Conservation (phyloP, 2,329 filamentous ascomycete genomes). For the Cryphonectria carpinicola region DNA sequence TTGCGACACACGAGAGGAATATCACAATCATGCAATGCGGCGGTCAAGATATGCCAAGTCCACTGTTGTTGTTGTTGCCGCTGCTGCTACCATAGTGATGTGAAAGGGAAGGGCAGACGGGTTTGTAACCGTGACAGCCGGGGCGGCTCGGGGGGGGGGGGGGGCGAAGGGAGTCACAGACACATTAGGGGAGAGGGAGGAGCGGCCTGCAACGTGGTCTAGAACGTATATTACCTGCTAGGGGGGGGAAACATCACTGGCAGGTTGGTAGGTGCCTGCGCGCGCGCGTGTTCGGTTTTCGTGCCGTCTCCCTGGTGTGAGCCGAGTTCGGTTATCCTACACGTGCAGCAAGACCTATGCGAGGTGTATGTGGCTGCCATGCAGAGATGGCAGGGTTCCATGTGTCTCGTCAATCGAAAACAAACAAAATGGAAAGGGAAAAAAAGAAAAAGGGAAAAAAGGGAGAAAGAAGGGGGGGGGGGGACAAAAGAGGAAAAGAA, state of each 20-base stretch:
- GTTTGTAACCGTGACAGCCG: constrained; percentile 21
- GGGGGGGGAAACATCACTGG: not conserved
- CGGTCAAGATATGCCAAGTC: constrained; percentile 4
- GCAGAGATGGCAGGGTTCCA: not conserved
- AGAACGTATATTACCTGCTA: not conserved
- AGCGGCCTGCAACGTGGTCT: not conserved
- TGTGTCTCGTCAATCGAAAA: not conserved
- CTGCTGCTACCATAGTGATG: not conserved
- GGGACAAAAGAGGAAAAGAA: not conserved
- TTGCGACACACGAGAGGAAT: constrained; percentile 7
- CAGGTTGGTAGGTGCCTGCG: too few species aligned
- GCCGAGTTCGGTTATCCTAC: not conserved
- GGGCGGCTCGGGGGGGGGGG: too few species aligned
- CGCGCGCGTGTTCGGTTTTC: not conserved
- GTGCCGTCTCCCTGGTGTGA: not conserved
- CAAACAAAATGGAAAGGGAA: not conserved
- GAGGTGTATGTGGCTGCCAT: constrained; percentile 4
- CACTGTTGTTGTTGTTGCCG: too few species aligned
- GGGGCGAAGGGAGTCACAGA: not conserved
- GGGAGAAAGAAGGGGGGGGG: not conserved
- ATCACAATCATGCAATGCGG: not conserved
- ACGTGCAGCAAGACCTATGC: constrained; percentile 4
- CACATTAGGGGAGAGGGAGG: not conserved
- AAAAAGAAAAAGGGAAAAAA: not conserved
- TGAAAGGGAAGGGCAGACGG: not conserved